Conservation (phyloP, 257 asterid species). For the Solanum ahanhuiri region DNA sequence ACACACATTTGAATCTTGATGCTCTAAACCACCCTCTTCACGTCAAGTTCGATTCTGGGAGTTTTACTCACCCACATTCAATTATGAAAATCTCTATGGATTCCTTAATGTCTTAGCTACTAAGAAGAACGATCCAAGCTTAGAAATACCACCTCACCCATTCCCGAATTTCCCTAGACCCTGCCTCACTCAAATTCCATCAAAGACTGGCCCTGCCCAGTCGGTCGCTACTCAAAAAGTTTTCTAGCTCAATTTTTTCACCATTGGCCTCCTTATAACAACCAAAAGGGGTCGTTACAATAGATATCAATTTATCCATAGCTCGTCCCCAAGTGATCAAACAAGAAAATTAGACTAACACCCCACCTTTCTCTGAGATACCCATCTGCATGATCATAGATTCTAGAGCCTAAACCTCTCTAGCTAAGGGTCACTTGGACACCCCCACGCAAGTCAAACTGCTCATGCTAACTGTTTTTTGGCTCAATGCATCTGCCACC, state of each 20-base stretch:
- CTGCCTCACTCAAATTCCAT: neutral
- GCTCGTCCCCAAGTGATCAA: too few species aligned
- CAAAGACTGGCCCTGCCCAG: neutral
- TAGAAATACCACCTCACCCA: neutral
- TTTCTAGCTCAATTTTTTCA: neutral
- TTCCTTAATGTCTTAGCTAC: neutral
- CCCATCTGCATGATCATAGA: neutral
- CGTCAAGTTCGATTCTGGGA: neutral
- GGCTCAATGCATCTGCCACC: neutral
- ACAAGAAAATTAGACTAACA: too few species aligned
- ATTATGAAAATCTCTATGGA: neutral
- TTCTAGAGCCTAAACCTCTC: neutral
- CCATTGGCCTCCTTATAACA: neutral
- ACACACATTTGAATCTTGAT: neutral
- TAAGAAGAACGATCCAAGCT: neutral
- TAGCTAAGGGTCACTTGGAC: neutral
- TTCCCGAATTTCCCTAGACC: neutral
- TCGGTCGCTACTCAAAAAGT: too few species aligned
- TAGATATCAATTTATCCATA: too few species aligned
- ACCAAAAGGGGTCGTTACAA: neutral
- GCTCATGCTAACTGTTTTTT: neutral
- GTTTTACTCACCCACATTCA: neutral
- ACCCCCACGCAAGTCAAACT: neutral
- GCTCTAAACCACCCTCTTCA: neutral
- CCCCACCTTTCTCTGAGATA: neutral